Conservation (phyloP, 2,329 filamentous ascomycete genomes). For the Massarina eburnea region DNA sequence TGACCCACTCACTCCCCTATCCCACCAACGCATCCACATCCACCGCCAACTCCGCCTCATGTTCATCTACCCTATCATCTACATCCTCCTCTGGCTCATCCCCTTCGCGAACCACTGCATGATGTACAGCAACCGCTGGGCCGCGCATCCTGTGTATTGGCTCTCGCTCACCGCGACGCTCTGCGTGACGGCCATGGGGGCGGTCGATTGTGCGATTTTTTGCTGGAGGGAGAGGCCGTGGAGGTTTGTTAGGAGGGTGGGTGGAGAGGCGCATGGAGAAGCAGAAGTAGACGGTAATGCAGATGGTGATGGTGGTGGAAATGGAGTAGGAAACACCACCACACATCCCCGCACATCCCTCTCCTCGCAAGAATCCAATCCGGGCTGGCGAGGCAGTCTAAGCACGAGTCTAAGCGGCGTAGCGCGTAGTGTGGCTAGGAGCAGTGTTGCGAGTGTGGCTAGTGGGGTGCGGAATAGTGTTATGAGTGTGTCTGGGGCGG, state of each 20-base stretch:
- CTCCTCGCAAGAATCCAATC: neutral
- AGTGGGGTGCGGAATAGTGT: slow-evolving; percentile 16
- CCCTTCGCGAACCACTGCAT: slow-evolving; percentile 68
- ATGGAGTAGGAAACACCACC: too few species aligned
- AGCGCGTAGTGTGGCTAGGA: slow-evolving; percentile 6
- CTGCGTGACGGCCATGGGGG: slow-evolving; percentile 66
- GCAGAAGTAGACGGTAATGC: neutral
- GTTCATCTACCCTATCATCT: slow-evolving; percentile 75
- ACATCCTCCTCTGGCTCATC: slow-evolving; percentile 69
- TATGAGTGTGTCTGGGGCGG: too few species aligned
- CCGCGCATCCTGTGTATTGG: slow-evolving; percentile 56
- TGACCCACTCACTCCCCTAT: slow-evolving; percentile 9
- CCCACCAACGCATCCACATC: slow-evolving; percentile 56
- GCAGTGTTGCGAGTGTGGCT: slow-evolving; percentile 1
- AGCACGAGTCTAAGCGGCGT: too few species aligned
- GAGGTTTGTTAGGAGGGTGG: slow-evolving; percentile 50
- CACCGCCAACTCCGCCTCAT: slow-evolving; percentile 69
- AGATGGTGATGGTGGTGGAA: too few species aligned
- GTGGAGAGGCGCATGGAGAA: slow-evolving; percentile 15
- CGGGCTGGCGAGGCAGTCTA: neutral
- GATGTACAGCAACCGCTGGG: slow-evolving; percentile 58
- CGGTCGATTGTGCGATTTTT: slow-evolving; percentile 70
- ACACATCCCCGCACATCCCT: neutral
- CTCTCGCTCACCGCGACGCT: slow-evolving; percentile 59
- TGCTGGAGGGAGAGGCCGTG: slow-evolving; percentile 71